phyloP scores from a whole-genome alignment of 2,329 filamentous ascomycete species.

The Neoascochyta sp. region DNA sequence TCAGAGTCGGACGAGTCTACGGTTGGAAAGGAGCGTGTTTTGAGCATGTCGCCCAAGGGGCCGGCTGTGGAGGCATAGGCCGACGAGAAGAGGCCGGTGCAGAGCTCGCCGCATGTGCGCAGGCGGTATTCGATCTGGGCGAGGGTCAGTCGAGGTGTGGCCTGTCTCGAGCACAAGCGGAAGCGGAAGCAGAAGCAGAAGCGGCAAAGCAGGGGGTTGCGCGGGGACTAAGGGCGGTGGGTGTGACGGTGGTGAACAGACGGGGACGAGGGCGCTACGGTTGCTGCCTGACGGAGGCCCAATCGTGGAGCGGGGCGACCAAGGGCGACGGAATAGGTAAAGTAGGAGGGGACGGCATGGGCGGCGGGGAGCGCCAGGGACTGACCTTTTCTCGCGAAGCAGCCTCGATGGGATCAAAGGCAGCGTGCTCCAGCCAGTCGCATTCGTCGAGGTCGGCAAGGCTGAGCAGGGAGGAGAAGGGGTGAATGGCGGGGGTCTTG shows the following conservation, averaged over 20 bases:
- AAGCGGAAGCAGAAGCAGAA: background rate
- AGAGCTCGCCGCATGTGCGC: conserved; percentile 69
- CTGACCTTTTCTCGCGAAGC: conserved; percentile 59
- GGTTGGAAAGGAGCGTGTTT: conserved; percentile 52
- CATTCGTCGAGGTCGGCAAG: conserved; percentile 62
- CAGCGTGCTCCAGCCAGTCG: conserved; percentile 54
- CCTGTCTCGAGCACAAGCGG: background rate
- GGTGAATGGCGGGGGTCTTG: conserved; percentile 58
- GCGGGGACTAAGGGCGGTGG: no score
- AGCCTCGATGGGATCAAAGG: conserved; percentile 58
- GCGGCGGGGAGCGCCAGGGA: no score
- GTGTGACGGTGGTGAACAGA: no score
- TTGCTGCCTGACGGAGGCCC: conserved; percentile 13
- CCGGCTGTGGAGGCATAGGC: conserved; percentile 51
- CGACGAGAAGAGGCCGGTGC: conserved; percentile 74
- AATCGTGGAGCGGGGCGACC: conserved; percentile 9
- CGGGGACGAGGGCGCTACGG: no score
- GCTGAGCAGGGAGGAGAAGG: conserved; percentile 71
- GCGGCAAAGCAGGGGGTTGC: background rate
- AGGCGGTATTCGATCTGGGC: conserved; percentile 76
- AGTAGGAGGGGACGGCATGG: no score
- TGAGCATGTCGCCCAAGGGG: conserved; percentile 49
- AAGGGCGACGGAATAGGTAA: conserved; percentile 1
- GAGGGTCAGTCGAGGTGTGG: no score
- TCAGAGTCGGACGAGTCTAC: conserved; percentile 59